Evolutionary conservation across 2,329 filamentous ascomycete species (phyloP), one percentile per base, ranked within the genome.

Genomic region (Talaromyces funiculosus): DNA sequence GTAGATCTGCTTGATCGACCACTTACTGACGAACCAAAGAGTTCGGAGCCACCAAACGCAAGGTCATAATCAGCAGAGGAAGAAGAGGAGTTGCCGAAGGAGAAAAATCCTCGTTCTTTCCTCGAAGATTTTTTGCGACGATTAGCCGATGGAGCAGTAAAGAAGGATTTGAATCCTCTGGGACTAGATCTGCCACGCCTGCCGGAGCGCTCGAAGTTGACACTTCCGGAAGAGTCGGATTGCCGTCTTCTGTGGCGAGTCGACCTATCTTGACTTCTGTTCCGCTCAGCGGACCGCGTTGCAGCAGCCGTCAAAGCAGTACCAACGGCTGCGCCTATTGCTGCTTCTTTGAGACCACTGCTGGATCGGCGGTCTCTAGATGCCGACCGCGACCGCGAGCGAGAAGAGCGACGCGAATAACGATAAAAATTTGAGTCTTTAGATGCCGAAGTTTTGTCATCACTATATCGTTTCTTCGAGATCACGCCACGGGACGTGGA

Each of bases 21-120:
- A 33, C 57, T 59, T 49, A 62, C 49, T 16, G 51, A 57, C 24
- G 57, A 56, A 6, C 56, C 37, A 18, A 75, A 62, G 37, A 72
- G 87, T 16, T 85, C 86, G 59, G 76, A 80, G 9, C 87, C 86
- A 68, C 87, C 86, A 69, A 89, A 90, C 9, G 86, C 86, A 62
- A 90, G 75, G 68, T 90, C 87, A 20, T 82, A 84, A 71, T 88
- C 85, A 59, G 88, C 78, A 0, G 86, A 88, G 0, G 86, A 88
- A 2, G 84, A 87, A 1, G 86, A 89, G 1, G 83, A 86, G 67
- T 86, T 88, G 59, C 77, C 79, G 66, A 85, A 81, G 60, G 80
- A 82, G 43, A 86, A 79, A 57, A 88, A 80, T 61, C 84, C 80
- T 26, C 72, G 73, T 40, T 79, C 66, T 65, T 74, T 75, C 63